A percentile compares a stretch with the other conserved stretches of the same genome.
Evolutionary conservation across 2,329 filamentous ascomycete species (phyloP).

Genomic region (Exophiala aquamarina): DNA sequence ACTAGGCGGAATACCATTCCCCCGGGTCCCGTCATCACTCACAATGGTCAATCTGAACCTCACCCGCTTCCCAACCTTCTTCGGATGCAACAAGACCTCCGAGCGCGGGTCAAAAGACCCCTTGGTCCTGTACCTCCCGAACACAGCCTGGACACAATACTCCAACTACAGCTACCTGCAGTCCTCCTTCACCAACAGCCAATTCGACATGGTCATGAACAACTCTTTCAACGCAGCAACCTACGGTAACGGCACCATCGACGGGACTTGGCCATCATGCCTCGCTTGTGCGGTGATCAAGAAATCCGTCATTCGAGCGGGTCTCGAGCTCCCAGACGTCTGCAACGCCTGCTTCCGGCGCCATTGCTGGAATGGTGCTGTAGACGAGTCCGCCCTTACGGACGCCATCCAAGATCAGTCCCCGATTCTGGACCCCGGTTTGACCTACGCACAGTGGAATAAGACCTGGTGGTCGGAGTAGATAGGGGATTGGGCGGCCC

Average conservation of each 20-base stretch:
- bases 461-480: constrained; percentile 1
- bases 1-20: constrained; percentile 6
- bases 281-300: constrained; percentile 85
- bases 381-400: not conserved
- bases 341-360: constrained; percentile 73
- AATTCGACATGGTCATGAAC: constrained; percentile 75
- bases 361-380: constrained; percentile 90
- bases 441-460: constrained; percentile 8
- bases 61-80: constrained; percentile 24
- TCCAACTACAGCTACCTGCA: constrained; percentile 15
- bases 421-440: not conserved
- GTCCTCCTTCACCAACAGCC: constrained; percentile 22
- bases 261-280: constrained; percentile 73
- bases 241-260: constrained; percentile 73
- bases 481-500: not conserved
- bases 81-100: constrained; percentile 27
- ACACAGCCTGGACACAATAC: constrained; percentile 27
- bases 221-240: constrained; percentile 89
- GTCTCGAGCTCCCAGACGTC: constrained; percentile 65
- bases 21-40: not conserved
- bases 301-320: constrained; percentile 70
- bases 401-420: not conserved
- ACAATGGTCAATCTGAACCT: constrained; percentile 25
- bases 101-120: constrained; percentile 10
- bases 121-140: constrained; percentile 29